Base-by-base conservation (phyloP, 1,284 basidiomycete genomes). In the Laetiporus sulphureus region DNA sequence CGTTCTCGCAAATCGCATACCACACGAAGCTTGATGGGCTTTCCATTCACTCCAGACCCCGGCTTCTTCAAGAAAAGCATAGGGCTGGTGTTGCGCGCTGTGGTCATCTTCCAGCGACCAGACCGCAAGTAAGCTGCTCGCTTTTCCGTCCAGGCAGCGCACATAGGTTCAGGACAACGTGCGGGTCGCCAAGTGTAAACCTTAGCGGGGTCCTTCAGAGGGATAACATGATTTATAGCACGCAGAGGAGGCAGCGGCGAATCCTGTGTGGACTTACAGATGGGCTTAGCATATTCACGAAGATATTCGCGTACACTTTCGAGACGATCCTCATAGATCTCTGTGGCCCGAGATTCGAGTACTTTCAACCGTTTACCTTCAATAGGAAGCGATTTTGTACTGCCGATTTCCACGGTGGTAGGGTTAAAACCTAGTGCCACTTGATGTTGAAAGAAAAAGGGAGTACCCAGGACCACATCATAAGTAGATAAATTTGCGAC, bases 161-260 rank as follows among this genome's bases (percentile, higher is more conserved):
- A 37, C 5, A 62, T 38, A 3, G 58, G 51, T n/a, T 65, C 58
- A 3, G 60, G 54, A 42, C 60, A 64, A 20, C 49, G 44, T 2
- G 59, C 59, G 3, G 57, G 60, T 11, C 60, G 39, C 49, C 55
- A 66, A 0, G 46, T 19, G 23, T 65, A 67, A 0, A 59, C 39
- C 27, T 58, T 58, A 0, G 37, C 29, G 24, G 61, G 52, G 31
- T 70, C 60, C 5, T 65, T 64, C 6, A 70, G 35, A 0, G 65
- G 65, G 2, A 70, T 68, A 0, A 38, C 40, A 38, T 70, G 65
- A 37, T 70, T 69, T 4, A 70, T 61, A 0, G 45, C 61, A 0
- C 63, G 39, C 1, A 67, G 35, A 0, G 61, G 66, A 0, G 60
- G 66, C 10, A 67, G 34, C 0, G 45, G 42, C 0, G 58, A 55